A percentile compares a stretch with the other conserved stretches of the same genome.
phyloP scores from a whole-genome alignment of 2,329 filamentous ascomycete genomes.

The Blastomyces parvus region DNA sequence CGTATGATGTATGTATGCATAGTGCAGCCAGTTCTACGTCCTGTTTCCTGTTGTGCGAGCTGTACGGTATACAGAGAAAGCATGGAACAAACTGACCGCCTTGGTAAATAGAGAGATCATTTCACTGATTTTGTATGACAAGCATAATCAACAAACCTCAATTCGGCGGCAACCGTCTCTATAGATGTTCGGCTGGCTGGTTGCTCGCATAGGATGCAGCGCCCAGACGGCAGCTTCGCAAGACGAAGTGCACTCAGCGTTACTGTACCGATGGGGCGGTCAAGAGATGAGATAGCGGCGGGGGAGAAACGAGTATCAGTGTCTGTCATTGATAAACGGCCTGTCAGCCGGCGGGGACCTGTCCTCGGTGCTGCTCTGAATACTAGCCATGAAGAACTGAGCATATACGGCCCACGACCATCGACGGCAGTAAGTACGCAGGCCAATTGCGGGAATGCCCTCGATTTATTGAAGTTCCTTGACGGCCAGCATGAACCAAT shows the following conservation, averaged over 20 bases:
- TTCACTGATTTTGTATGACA: background rate
- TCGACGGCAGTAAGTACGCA: background rate
- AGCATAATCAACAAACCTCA: background rate
- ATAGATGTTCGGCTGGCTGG: background rate
- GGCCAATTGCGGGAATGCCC: background rate
- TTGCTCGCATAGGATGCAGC: conserved; percentile 1
- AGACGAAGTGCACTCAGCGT: background rate
- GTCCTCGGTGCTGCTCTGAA: background rate
- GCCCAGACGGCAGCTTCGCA: background rate
- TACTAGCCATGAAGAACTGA: background rate
- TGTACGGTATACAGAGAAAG: background rate
- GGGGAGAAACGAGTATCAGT: background rate
- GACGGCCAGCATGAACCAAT: conserved; percentile 6
- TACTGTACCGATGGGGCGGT: conserved; percentile 1
- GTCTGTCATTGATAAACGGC: conserved; percentile 1
- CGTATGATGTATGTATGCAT: background rate
- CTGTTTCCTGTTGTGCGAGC: background rate
- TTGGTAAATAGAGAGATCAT: background rate
- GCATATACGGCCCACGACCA: background rate
- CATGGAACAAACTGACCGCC: background rate
- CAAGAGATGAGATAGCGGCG: conserved; percentile 1
- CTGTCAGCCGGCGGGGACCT: background rate
- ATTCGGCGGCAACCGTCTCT: background rate
- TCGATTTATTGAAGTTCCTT: conserved; percentile 2
- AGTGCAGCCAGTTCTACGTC: background rate